Evolutionary conservation across 2,329 filamentous ascomycete species (phyloP).

Genomic region (Emmonsia crescens): DNA sequence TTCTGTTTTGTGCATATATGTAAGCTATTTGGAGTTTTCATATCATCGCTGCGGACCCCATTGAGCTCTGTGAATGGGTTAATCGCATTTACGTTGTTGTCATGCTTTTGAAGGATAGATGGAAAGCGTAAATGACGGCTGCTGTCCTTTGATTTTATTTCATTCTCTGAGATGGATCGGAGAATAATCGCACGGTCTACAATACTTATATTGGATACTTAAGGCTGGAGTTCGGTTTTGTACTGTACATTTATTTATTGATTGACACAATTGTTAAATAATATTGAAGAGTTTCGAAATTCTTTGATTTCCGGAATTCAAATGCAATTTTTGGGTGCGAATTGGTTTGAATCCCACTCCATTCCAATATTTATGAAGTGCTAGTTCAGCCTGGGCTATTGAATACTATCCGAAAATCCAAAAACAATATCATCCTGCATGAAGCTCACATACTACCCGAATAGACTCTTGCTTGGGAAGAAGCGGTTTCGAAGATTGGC

Average conservation of each 20-base stretch:
- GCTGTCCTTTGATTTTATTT: neutral
- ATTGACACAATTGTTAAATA: neutral
- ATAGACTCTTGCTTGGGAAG: neutral
- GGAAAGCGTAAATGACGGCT: neutral
- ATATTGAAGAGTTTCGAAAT: neutral
- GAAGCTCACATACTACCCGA: neutral
- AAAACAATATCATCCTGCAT: too few relatives aligned
- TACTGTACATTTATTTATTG: neutral
- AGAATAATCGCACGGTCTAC: neutral
- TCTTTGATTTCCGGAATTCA: neutral
- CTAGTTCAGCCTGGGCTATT: neutral
- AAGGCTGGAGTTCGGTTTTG: neutral
- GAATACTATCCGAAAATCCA: too few relatives aligned
- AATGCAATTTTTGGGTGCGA: neutral
- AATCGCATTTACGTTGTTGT: neutral
- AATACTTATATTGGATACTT: neutral
- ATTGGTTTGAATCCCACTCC: neutral
- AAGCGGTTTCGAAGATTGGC: neutral
- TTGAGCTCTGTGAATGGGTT: neutral
- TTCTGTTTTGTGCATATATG: neutral
- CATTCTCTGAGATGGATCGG: neutral
- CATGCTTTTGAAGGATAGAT: neutral
- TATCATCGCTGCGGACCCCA: neutral
- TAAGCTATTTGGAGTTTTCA: neutral
- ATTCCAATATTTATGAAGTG: neutral